Evolutionary conservation across 2,329 filamentous ascomycete genomes (phyloP), one percentile per base, ranked within the genome.

Genomic region (Venturia carpophila): DNA sequence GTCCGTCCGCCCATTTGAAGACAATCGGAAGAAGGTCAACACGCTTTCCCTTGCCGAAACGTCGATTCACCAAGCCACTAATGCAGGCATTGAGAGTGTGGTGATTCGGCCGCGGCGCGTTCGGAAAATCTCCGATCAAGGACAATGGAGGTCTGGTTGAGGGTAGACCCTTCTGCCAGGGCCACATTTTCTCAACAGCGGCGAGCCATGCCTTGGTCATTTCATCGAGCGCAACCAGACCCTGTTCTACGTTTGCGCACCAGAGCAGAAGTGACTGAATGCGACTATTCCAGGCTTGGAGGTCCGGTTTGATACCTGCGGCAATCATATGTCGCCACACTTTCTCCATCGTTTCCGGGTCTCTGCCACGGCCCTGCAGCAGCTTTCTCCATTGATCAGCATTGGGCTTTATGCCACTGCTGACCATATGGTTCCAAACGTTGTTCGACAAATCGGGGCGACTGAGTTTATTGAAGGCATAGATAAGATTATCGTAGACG

Each of bases 351-450:
- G 82, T 84, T n/a, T 78, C 73, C 0, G 79, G 68, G 69, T 91
- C 86, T 64, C 80, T 79, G 62, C 84, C 80, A 62, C 79, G 80
- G 1, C 90, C 90, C 65, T 84, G 80, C 69, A 94, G 83, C 83
- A 94, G 88, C 55, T 84, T 78, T 47, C 86, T 88, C 83, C 89
- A 94, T 0, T 89, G 88, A 69, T 78, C 82, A 64, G 87, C 70
- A 7, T 81, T 86, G 17, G 89, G 87, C 65, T 77, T 73, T 39
- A 88, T 72, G 0, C 82, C 84, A 63, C 82, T 74, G 55, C 76
- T 72, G 17, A 82, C 71, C 80, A 85, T 83, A 66, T 79, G 73
- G 65, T 84, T 83, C 84, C 84, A 86, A 3, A 84, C 77, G 37
- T 80, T 75, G n/a, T 37, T 52, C 37, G 60, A 27, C 17, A 61